Evolutionary conservation across 2,329 filamentous ascomycete genomes (phyloP).

Genomic region (Ceratocystis destructans): DNA sequence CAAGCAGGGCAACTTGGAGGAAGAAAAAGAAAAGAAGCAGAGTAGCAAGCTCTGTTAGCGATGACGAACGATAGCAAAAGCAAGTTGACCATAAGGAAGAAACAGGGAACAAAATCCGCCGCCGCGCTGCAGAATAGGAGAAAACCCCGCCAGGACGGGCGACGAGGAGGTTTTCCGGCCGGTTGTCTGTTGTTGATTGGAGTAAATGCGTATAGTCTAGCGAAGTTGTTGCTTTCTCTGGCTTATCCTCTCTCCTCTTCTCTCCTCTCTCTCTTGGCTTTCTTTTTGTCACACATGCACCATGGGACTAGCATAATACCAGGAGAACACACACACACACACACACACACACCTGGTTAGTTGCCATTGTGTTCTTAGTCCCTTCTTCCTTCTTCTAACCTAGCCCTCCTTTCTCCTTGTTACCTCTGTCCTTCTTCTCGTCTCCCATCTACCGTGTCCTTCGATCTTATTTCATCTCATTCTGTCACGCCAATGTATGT

Average conservation of each 20-base stretch:
- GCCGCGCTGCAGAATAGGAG: background rate
- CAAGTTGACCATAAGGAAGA: background rate
- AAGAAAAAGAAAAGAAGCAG: background rate
- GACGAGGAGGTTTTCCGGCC: background rate
- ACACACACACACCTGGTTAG: too few relatives aligned
- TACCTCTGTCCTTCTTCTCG: background rate
- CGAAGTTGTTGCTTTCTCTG: background rate
- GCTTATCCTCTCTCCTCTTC: background rate
- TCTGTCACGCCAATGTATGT: background rate
- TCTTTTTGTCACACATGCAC: background rate
- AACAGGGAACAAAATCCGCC: conserved; percentile 3
- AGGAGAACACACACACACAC: too few relatives aligned
- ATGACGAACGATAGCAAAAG: background rate
- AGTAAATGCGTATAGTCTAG: too few relatives aligned
- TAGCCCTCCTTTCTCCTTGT: background rate
- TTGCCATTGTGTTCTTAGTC: background rate
- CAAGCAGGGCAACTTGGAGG: conserved; percentile 4
- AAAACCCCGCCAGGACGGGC: background rate
- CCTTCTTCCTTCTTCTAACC: background rate
- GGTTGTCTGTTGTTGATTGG: background rate
- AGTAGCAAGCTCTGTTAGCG: background rate
- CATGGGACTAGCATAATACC: too few relatives aligned
- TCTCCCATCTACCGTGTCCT: background rate
- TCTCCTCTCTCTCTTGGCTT: background rate
- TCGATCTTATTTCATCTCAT: background rate